These are phyloP conservation scores for Filosporella fistucella DNA, from an alignment of 495 filamentous ascomycete genomes.

Conservation along the genomic window DNA sequence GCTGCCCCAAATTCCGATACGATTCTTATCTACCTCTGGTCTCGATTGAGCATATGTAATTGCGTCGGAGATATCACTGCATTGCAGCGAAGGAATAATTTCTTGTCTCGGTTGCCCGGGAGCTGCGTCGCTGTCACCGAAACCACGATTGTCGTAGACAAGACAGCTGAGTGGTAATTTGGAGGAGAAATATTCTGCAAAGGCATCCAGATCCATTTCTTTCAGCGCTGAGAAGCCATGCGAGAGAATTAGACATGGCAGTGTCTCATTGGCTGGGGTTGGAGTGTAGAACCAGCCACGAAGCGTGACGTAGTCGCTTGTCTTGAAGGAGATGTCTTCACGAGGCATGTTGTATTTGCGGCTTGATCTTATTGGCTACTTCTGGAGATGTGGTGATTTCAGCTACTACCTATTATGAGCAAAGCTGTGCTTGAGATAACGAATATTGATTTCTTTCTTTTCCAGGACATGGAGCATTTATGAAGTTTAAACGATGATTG, in stretches of 20 bases:
- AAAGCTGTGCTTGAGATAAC: too few species aligned
- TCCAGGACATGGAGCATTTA: too few species aligned
- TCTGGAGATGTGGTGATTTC: too few species aligned
- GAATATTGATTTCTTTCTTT: too few species aligned
- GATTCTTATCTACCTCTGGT: constrained; percentile 22
- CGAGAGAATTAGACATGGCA: constrained; percentile 27
- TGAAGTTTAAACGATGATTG: too few species aligned
- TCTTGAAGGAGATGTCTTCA: constrained; percentile 12
- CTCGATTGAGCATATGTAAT: constrained; percentile 27
- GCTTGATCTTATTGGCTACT: too few species aligned
- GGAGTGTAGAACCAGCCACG: constrained; percentile 10
- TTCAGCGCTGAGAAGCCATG: constrained; percentile 28
- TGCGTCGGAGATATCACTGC: constrained; percentile 22
- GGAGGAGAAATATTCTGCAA: constrained; percentile 26
- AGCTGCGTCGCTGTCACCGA: constrained; percentile 28
- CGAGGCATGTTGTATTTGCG: constrained; percentile 8
- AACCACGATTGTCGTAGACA: constrained; percentile 33
- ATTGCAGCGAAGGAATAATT: constrained; percentile 26
- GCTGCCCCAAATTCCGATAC: constrained; percentile 32
- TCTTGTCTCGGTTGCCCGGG: constrained; percentile 28
- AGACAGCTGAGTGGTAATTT: constrained; percentile 21
- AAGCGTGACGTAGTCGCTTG: constrained; percentile 11
- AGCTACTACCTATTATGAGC: too few species aligned
- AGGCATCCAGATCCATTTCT: constrained; percentile 24
- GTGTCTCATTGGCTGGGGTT: neutral